A percentile compares a stretch with the other conserved stretches of the same genome.
Conservation (phyloP, 2,329 filamentous ascomycete genomes). For the Dactylella cylindrospora region DNA sequence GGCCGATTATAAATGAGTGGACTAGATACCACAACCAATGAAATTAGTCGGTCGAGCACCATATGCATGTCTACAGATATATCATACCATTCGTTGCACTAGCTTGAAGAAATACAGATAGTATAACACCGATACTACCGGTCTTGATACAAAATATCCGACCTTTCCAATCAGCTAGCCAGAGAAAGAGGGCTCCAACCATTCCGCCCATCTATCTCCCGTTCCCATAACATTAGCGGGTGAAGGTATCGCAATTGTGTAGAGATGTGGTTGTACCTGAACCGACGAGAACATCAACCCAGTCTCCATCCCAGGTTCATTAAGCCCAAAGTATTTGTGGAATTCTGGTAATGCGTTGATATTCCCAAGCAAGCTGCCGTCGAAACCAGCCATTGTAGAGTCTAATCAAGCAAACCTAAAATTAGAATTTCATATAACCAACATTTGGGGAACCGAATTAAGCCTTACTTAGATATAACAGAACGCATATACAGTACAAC, state of each 20-base stretch:
- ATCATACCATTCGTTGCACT: conserved; percentile 47
- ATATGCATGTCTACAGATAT: background rate
- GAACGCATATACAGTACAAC: conserved; percentile 31
- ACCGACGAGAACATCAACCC: conserved; percentile 53
- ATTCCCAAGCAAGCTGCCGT: conserved; percentile 60
- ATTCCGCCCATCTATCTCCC: conserved; percentile 56
- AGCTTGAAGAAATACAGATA: conserved; percentile 57
- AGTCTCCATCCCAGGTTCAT: conserved; percentile 56
- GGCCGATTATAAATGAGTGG: conserved; percentile 59
- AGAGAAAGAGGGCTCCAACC: conserved; percentile 58
- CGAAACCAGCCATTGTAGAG: conserved; percentile 62
- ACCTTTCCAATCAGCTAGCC: conserved; percentile 59
- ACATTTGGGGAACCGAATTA: background rate
- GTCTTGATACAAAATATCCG: conserved; percentile 61
- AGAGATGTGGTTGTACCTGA: conserved; percentile 18
- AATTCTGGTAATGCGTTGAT: conserved; percentile 60
- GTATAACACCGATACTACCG: conserved; percentile 60
- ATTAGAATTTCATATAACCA: no score
- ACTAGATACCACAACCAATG: conserved; percentile 25
- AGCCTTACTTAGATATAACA: conserved; percentile 35
- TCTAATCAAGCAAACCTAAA: no score
- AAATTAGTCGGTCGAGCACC: background rate
- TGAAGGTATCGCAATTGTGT: conserved; percentile 54
- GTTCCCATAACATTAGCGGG: background rate
- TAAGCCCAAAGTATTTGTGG: conserved; percentile 57